phyloP scores from a whole-genome alignment of 805 yeast species.

The Starmera amethionina region DNA sequence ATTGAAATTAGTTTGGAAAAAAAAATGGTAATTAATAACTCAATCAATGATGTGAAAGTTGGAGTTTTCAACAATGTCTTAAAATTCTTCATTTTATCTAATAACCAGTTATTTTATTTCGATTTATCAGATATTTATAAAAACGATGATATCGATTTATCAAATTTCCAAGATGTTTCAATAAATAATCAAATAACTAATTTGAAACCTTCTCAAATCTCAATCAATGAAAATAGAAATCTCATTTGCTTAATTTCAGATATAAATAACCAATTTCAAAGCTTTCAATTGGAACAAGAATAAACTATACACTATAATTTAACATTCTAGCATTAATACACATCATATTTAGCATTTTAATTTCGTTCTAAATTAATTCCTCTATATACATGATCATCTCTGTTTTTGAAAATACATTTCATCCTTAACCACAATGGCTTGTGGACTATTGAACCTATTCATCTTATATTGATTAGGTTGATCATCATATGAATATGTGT shows the following conservation, averaged over 20 bases:
- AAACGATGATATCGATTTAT: slow-evolving; percentile 2
- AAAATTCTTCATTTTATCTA: slow-evolving; percentile 1
- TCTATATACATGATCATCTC: too few species aligned
- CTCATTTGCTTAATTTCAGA: slow-evolving; percentile 29
- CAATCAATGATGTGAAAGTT: too few species aligned
- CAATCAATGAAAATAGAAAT: slow-evolving; percentile 18
- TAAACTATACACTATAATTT: neutral
- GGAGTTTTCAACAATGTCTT: too few species aligned
- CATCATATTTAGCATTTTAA: too few species aligned
- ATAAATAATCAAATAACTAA: slow-evolving; percentile 2
- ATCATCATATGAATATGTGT: slow-evolving; percentile 3
- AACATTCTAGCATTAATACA: too few species aligned
- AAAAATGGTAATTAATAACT: too few species aligned
- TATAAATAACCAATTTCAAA: neutral
- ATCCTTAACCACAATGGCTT: too few species aligned
- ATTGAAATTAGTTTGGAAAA: slow-evolving; percentile 2
- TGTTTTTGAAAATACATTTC: too few species aligned
- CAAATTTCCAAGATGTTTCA: neutral
- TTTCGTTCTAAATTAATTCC: too few species aligned
- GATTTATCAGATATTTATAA: neutral
- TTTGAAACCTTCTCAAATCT: slow-evolving; percentile 18
- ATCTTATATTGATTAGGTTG: too few species aligned
- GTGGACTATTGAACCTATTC: too few species aligned
- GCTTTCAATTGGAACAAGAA: slow-evolving; percentile 7
- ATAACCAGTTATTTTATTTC: neutral